Evolutionary conservation across 768 basidiomycete genomes (phyloP).

Genomic region (Suillus weaverae): DNA sequence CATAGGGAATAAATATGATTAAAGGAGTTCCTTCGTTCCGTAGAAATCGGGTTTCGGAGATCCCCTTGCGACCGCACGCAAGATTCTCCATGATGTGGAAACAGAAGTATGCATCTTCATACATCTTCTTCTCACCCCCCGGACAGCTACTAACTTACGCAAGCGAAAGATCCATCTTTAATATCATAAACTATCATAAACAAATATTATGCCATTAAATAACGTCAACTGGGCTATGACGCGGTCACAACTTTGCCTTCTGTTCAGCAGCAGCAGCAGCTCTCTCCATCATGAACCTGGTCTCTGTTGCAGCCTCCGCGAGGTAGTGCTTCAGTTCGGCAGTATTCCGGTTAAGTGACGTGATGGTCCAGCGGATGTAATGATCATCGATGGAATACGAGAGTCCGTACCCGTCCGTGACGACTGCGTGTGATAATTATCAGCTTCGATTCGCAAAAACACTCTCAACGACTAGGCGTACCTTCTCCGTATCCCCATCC

Average conservation of each 20-base stretch:
- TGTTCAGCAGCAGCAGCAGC: conserved; percentile 48
- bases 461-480: conserved; percentile 32
- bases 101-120: not conserved
- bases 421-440: conserved; percentile 53
- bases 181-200: not conserved
- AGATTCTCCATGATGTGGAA: conserved; percentile 3
- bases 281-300: conserved; percentile 71
- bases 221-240: not conserved
- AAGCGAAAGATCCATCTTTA: not conserved
- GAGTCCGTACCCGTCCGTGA: conserved; percentile 88
- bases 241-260: conserved; percentile 33
- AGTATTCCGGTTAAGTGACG: conserved; percentile 58
- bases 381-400: conserved; percentile 86
- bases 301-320: conserved; percentile 78
- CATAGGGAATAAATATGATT: not conserved
- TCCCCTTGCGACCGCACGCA: conserved; percentile 6
- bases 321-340: conserved; percentile 67
- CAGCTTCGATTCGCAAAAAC: not conserved
- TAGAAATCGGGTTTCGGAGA: conserved; percentile 8
- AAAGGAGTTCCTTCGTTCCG: conserved; percentile 7
- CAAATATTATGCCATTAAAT: conserved; percentile 4
- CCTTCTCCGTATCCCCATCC: conserved; percentile 99
- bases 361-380: conserved; percentile 90
- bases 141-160: not conserved
- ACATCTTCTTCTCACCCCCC: conserved; percentile 1